Percentiles rank a stretch among this genome's conserved stretches.
Evolutionary conservation across 2,329 filamentous ascomycete species (phyloP).

Genomic region (Pleochaeta shiraiana): DNA sequence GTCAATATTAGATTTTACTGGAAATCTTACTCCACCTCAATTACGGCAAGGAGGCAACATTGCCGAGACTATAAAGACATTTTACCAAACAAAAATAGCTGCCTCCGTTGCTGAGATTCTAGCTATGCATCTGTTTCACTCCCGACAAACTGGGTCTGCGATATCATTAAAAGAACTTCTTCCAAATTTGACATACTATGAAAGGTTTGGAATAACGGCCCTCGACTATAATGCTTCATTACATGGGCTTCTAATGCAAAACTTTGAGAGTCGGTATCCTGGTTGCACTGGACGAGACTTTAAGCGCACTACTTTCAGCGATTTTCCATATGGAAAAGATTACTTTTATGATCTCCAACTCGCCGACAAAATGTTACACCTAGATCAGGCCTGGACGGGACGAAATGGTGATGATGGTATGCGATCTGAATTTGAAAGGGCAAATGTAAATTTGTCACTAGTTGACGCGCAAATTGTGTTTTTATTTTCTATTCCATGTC

Average conservation of each 20-base stretch:
- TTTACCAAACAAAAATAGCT: conserved; percentile 47
- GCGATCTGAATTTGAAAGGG: conserved; percentile 58
- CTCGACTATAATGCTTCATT: conserved; percentile 71
- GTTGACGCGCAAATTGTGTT: conserved; percentile 78
- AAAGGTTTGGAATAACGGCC: conserved; percentile 57
- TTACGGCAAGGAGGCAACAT: conserved; percentile 29
- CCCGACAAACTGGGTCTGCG: conserved; percentile 51
- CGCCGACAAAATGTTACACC: conserved; percentile 52
- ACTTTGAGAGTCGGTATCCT: conserved; percentile 59
- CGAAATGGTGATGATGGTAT: conserved; percentile 49
- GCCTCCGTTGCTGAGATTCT: conserved; percentile 72
- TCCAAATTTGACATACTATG: conserved; percentile 55
- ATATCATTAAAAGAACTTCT: conserved; percentile 49
- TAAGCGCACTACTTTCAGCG: conserved; percentile 48
- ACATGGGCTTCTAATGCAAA: conserved; percentile 65
- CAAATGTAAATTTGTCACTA: conserved; percentile 76
- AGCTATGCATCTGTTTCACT: conserved; percentile 74
- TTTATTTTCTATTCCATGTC: conserved; percentile 8
- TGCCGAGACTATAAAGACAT: conserved; percentile 24
- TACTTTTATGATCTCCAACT: conserved; percentile 73
- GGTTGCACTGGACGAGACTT: conserved; percentile 56
- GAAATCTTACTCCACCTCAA: conserved; percentile 29
- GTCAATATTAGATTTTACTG: conserved; percentile 48
- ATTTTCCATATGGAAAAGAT: conserved; percentile 42
- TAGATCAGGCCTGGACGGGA: conserved; percentile 59